Evolutionary conservation across 169 alveolate genomes (phyloP).

Genomic region (Besnoitia besnoiti): DNA sequence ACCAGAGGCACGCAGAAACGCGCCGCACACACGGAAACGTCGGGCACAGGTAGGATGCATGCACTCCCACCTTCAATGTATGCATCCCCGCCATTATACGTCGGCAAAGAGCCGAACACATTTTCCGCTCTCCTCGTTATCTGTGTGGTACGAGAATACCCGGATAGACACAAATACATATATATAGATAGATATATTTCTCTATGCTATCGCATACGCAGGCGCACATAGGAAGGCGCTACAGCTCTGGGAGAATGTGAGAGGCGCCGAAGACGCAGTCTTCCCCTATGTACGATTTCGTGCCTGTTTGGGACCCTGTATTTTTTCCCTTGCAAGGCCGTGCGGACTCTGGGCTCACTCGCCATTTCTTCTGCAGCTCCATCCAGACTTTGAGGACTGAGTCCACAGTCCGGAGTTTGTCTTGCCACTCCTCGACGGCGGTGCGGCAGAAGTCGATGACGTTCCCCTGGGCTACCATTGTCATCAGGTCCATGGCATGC

Average conservation of each 20-base stretch:
- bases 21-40: background rate
- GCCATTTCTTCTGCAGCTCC: slow-evolving; percentile 94
- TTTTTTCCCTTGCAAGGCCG: background rate
- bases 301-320: background rate
- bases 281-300: too few species aligned
- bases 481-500: slow-evolving; percentile 89
- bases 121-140: too few species aligned
- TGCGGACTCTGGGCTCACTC: slow-evolving; percentile 45
- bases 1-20: background rate
- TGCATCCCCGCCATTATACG: too few species aligned
- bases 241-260: too few species aligned
- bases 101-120: too few species aligned
- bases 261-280: too few species aligned
- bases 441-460: slow-evolving; percentile 89
- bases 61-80: too few species aligned
- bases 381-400: slow-evolving; percentile 93
- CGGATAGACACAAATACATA: too few species aligned
- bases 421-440: slow-evolving; percentile 90
- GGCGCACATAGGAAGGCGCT: too few species aligned
- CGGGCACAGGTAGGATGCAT: background rate
- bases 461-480: slow-evolving; percentile 89
- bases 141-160: too few species aligned
- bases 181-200: too few species aligned
- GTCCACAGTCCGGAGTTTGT: slow-evolving; percentile 90
- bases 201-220: too few species aligned